Conservation (phyloP, 345 rosid species). For the Odontarrhena argentea region DNA sequence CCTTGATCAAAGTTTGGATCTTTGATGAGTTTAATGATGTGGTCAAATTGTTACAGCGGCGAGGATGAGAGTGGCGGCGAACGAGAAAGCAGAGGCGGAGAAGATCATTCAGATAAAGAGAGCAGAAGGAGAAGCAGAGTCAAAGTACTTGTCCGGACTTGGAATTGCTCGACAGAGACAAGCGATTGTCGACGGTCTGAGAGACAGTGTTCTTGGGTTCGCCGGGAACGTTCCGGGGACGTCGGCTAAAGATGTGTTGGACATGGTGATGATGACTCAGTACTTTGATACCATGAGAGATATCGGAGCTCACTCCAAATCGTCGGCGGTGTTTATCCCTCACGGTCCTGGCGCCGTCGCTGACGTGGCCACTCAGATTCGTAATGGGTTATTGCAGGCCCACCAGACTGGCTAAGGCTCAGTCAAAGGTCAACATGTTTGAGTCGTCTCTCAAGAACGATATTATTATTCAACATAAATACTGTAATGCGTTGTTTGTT, state of each 20-base stretch:
- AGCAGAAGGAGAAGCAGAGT: conserved; percentile 61
- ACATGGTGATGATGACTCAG: conserved; percentile 48
- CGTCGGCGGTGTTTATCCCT: conserved; percentile 43
- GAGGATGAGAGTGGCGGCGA: conserved; percentile 59
- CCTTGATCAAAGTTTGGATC: not conserved
- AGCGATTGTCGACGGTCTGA: conserved; percentile 61
- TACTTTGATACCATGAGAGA: conserved; percentile 50
- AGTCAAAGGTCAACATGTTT: conserved; percentile 24
- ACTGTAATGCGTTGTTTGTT: not conserved
- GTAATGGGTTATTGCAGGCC: conserved; percentile 46
- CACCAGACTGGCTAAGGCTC: not conserved
- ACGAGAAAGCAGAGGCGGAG: conserved; percentile 62
- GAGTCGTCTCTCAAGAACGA: not conserved
- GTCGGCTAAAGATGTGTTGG: conserved; percentile 46
- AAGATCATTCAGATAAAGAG: conserved; percentile 59
- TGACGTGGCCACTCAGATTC: conserved; percentile 45
- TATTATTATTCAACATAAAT: not conserved
- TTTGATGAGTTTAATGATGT: not conserved
- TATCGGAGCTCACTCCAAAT: conserved; percentile 42
- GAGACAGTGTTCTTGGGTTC: conserved; percentile 63
- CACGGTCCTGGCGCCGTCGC: conserved; percentile 47
- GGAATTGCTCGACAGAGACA: conserved; percentile 61
- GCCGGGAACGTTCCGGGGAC: conserved; percentile 58
- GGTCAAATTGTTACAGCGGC: conserved; percentile 43
- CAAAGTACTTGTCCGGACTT: conserved; percentile 56